Percentiles rank a stretch among this genome's conserved stretches.
phyloP scores from a whole-genome alignment of 306 rosid species.

The Arachis stenosperma region DNA sequence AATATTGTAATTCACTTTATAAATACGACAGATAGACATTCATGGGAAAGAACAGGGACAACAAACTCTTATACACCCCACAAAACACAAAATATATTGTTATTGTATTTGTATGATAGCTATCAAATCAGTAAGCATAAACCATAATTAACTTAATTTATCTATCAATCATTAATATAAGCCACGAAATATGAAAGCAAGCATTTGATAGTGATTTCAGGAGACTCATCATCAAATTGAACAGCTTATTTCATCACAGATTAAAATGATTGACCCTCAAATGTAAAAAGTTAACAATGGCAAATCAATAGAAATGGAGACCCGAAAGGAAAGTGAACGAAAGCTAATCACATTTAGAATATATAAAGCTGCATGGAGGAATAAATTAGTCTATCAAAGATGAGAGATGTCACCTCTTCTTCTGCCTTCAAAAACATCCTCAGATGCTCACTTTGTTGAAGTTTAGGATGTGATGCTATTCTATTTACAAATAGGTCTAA shows the following conservation, averaged over 20 bases:
- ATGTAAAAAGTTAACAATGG: too few species aligned
- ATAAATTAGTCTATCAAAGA: conserved; percentile 24
- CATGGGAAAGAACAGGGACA: conserved; percentile 9
- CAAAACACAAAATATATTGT: conserved; percentile 20
- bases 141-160: too few species aligned
- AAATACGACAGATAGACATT: conserved; percentile 17
- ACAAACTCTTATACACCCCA: not conserved
- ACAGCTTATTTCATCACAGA: too few species aligned
- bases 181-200: not conserved
- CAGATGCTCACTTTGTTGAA: conserved; percentile 93
- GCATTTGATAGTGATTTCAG: not conserved
- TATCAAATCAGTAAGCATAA: too few species aligned
- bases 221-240: too few species aligned
- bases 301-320: too few species aligned
- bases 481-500: conserved; percentile 89
- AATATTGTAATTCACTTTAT: not conserved
- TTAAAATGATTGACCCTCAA: too few species aligned
- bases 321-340: not conserved
- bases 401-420: conserved; percentile 76
- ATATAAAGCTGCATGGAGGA: conserved; percentile 32
- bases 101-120: not conserved
- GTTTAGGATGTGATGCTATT: conserved; percentile 84
- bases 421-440: conserved; percentile 93
- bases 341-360: conserved; percentile 16
- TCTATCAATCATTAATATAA: too few species aligned